Percentiles rank a stretch among this genome's conserved stretches.
These are phyloP conservation scores for Stentor roeselii DNA, from an alignment of 73 alveolate species.

Conservation along the genomic window DNA sequence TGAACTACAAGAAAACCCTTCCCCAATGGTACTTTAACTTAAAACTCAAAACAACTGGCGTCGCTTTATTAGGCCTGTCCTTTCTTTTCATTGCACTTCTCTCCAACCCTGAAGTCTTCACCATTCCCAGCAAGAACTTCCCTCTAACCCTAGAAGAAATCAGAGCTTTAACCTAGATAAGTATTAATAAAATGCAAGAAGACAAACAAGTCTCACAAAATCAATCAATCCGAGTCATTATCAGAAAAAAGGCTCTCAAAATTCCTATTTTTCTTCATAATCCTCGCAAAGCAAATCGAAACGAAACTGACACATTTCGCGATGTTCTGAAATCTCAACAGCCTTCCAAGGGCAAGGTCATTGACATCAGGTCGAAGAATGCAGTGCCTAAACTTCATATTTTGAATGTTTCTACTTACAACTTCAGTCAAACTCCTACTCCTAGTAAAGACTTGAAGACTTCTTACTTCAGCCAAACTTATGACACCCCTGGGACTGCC, in stretches of 20 bases:
- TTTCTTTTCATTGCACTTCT: not conserved
- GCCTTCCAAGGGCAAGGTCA: too few relatives aligned
- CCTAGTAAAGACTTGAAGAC: too few relatives aligned
- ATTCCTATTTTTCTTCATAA: not conserved
- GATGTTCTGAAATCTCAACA: too few relatives aligned
- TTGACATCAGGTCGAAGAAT: too few relatives aligned
- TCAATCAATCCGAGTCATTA: too few relatives aligned
- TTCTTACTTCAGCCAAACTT: not conserved
- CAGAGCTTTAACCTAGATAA: not conserved
- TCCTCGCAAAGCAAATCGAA: not conserved
- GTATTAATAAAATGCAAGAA: not conserved
- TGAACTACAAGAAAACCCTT: not conserved
- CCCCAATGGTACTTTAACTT: not conserved
- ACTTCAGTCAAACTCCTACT: too few relatives aligned
- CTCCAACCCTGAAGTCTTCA: not conserved
- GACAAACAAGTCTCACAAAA: not conserved
- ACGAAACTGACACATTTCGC: too few relatives aligned
- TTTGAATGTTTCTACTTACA: too few relatives aligned
- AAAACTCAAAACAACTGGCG: not conserved
- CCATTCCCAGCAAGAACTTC: too few relatives aligned
- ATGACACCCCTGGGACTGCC: not conserved
- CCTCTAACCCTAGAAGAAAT: too few relatives aligned
- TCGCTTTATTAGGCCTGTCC: not conserved
- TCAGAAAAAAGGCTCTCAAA: not conserved
- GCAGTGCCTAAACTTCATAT: too few relatives aligned